These are phyloP conservation scores for Mycena latifolia DNA, from an alignment of 768 basidiomycete genomes.

Conservation along the genomic window DNA sequence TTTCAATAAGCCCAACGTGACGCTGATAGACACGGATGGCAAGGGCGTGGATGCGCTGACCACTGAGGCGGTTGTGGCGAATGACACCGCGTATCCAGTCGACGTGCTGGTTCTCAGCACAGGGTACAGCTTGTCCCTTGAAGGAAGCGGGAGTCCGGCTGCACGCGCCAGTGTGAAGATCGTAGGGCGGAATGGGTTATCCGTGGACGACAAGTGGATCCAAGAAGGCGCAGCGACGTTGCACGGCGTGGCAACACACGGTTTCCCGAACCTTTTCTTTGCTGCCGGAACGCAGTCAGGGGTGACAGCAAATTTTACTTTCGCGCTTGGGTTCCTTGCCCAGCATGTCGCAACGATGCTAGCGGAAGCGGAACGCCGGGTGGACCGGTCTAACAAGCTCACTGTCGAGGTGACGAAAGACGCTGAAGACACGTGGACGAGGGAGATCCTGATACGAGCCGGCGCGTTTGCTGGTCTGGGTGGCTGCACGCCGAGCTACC, in stretches of 20 bases:
- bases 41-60: slow-evolving; percentile 27
- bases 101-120: slow-evolving; percentile 32
- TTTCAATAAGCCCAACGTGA: slow-evolving; percentile 34
- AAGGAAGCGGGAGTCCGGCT: not conserved
- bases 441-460: slow-evolving; percentile 13
- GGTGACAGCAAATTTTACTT: slow-evolving; percentile 25
- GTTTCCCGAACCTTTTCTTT: slow-evolving; percentile 37
- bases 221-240: slow-evolving; percentile 21
- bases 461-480: slow-evolving; percentile 13
- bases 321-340: slow-evolving; percentile 2
- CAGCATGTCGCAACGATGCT: slow-evolving; percentile 16
- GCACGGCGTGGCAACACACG: slow-evolving; percentile 30
- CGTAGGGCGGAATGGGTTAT: slow-evolving; percentile 15
- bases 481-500: slow-evolving; percentile 30
- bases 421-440: slow-evolving; percentile 17
- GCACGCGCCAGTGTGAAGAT: not conserved
- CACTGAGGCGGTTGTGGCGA: slow-evolving; percentile 8
- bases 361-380: slow-evolving; percentile 4
- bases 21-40: slow-evolving; percentile 36
- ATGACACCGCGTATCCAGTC: slow-evolving; percentile 21
- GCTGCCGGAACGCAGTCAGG: slow-evolving; percentile 10
- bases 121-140: not conserved
- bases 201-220: slow-evolving; percentile 28
- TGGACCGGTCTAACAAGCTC: not conserved
- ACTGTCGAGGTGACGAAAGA: slow-evolving; percentile 23